phyloP scores from a whole-genome alignment of 148 eudicot genomes.

The Chenopodium formosanum region DNA sequence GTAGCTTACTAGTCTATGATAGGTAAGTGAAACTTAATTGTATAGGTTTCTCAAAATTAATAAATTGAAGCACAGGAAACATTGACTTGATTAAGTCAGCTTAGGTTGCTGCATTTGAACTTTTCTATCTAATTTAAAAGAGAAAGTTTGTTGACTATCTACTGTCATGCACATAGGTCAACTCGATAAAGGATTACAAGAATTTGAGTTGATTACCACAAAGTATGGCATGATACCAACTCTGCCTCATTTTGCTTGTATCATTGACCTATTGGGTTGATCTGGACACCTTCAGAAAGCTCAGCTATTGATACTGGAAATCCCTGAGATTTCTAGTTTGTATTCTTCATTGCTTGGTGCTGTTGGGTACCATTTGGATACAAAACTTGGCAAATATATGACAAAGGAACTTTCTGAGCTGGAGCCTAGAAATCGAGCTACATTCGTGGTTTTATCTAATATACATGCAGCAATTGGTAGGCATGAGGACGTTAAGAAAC shows the following conservation, averaged over 20 bases:
- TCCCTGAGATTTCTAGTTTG: constrained; percentile 42
- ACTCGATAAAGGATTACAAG: constrained; percentile 50
- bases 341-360: constrained; percentile 68
- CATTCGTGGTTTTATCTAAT: constrained; percentile 60
- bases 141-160: constrained; percentile 53
- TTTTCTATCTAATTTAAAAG: constrained; percentile 59
- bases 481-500: constrained; percentile 65
- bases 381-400: constrained; percentile 54
- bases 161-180: constrained; percentile 54
- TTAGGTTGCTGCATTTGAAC: constrained; percentile 38
- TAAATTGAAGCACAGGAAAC: no score
- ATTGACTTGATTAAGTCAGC: no score
- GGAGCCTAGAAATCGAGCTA: constrained; percentile 55
- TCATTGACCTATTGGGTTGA: constrained; percentile 66
- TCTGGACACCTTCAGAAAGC: constrained; percentile 71
- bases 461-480: constrained; percentile 64
- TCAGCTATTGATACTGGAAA: constrained; percentile 35
- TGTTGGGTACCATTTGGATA: constrained; percentile 47
- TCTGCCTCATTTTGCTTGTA: constrained; percentile 51
- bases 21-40: no score
- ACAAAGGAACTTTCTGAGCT: constrained; percentile 46
- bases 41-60: no score
- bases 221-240: constrained; percentile 51
- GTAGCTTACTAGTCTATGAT: no score
- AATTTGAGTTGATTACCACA: constrained; percentile 51